These are phyloP conservation scores for Leishmania tropica DNA, from an alignment of 208 protist species.

Conservation along the genomic window DNA sequence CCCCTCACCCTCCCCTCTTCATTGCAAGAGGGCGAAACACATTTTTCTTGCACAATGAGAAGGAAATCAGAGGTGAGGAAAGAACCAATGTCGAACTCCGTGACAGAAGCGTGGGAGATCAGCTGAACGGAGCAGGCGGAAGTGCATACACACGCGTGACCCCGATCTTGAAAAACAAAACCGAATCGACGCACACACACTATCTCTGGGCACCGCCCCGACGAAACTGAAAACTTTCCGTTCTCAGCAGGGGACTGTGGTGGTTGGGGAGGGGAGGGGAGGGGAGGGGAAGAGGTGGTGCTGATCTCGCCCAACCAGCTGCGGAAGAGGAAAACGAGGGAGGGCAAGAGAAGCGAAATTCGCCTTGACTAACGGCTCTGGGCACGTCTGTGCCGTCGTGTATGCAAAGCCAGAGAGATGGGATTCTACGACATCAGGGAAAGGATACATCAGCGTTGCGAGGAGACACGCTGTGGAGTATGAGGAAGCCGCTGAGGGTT, in stretches of 20 bases:
- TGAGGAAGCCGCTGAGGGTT: background rate
- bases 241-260: background rate
- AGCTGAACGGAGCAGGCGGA: background rate
- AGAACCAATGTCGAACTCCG: background rate
- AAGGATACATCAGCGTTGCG: background rate
- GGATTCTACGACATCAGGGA: background rate
- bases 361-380: background rate
- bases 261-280: no score
- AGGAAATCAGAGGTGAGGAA: background rate
- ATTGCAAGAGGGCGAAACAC: background rate
- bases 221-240: no score
- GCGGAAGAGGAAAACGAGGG: background rate
- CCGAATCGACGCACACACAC: background rate
- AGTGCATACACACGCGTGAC: background rate
- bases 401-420: background rate
- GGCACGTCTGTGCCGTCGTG: background rate
- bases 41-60: background rate
- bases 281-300: background rate
- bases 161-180: background rate
- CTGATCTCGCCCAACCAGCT: background rate
- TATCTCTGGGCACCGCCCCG: background rate
- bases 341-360: background rate
- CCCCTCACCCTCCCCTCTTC: background rate
- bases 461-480: background rate
- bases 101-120: background rate